Evolutionary conservation across 2,329 filamentous ascomycete genomes (phyloP).

Genomic region (Cordyceps sp.): DNA sequence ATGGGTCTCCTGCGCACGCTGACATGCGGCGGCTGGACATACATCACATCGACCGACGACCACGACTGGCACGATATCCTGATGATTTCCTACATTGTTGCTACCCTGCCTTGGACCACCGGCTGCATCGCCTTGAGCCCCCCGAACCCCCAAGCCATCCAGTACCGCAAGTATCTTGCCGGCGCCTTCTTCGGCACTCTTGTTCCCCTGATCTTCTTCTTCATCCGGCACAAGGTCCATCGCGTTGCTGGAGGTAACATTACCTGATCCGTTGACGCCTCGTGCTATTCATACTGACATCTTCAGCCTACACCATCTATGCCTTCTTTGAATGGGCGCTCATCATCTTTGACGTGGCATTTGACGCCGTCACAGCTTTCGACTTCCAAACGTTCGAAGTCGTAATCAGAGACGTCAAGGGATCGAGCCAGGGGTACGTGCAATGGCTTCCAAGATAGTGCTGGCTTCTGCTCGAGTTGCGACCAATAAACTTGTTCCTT

Average conservation of each 20-base stretch:
- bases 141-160: constrained; percentile 64
- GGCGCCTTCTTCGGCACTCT: constrained; percentile 79
- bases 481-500: constrained; percentile 14
- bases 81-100: constrained; percentile 95
- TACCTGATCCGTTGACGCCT: constrained; percentile 12
- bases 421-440: constrained; percentile 95
- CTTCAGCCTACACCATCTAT: constrained; percentile 82
- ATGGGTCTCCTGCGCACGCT: constrained; percentile 77
- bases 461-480: constrained; percentile 15
- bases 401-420: constrained; percentile 75
- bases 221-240: constrained; percentile 97
- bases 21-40: constrained; percentile 95
- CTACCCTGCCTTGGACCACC: constrained; percentile 86
- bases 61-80: constrained; percentile 98
- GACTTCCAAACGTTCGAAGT: constrained; percentile 87
- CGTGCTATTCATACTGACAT: constrained; percentile 4
- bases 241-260: constrained; percentile 85
- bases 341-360: constrained; percentile 87
- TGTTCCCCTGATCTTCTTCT: constrained; percentile 85
- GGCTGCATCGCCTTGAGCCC: constrained; percentile 83
- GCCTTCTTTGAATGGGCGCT: constrained; percentile 96
- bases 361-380: constrained; percentile 84
- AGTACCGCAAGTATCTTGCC: constrained; percentile 76
- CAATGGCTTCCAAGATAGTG: constrained; percentile 79
- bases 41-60: constrained; percentile 94